Percentiles rank a stretch among this genome's conserved stretches.
Evolutionary conservation across 2,329 filamentous ascomycete species (phyloP).

Genomic region (Cladosporium sp.): DNA sequence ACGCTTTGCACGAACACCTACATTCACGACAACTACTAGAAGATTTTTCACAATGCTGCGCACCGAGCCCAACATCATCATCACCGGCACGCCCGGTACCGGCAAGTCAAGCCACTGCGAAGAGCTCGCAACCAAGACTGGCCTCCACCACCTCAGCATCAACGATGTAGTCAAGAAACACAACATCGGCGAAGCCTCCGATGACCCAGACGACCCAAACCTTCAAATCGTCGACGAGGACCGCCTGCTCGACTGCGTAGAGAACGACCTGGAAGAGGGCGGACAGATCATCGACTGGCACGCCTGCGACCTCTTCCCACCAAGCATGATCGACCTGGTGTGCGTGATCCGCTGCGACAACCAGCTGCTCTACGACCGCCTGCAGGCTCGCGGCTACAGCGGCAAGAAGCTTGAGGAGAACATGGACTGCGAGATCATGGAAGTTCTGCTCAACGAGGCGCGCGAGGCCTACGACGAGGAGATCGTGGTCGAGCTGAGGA

Average conservation of each 20-base stretch:
- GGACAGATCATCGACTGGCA: slow-evolving; percentile 97
- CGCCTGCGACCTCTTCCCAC: slow-evolving; percentile 91
- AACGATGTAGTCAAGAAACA: slow-evolving; percentile 91
- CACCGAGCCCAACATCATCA: slow-evolving; percentile 77
- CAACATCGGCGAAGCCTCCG: slow-evolving; percentile 82
- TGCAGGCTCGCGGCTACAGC: slow-evolving; percentile 75
- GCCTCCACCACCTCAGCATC: slow-evolving; percentile 78
- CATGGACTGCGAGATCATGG: slow-evolving; percentile 95
- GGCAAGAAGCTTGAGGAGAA: slow-evolving; percentile 93
- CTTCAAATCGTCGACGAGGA: slow-evolving; percentile 97
- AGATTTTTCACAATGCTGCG: slow-evolving; percentile 38
- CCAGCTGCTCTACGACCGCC: slow-evolving; percentile 76
- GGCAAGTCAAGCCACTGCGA: slow-evolving; percentile 95
- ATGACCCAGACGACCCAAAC: slow-evolving; percentile 69
- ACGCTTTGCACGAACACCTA: background rate
- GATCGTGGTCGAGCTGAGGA: slow-evolving; percentile 84
- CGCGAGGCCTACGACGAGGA: slow-evolving; percentile 81
- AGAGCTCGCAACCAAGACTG: slow-evolving; percentile 71
- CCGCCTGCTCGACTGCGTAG: slow-evolving; percentile 83
- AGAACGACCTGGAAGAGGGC: slow-evolving; percentile 73
- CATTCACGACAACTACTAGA: slow-evolving; percentile 5
- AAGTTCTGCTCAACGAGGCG: slow-evolving; percentile 88
- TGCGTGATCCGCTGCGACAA: slow-evolving; percentile 85
- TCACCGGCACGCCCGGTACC: slow-evolving; percentile 93
- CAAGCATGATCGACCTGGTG: slow-evolving; percentile 91